These are phyloP conservation scores for Fonticula alba DNA, from an alignment of 78 protist genomes.

Conservation along the genomic window DNA sequence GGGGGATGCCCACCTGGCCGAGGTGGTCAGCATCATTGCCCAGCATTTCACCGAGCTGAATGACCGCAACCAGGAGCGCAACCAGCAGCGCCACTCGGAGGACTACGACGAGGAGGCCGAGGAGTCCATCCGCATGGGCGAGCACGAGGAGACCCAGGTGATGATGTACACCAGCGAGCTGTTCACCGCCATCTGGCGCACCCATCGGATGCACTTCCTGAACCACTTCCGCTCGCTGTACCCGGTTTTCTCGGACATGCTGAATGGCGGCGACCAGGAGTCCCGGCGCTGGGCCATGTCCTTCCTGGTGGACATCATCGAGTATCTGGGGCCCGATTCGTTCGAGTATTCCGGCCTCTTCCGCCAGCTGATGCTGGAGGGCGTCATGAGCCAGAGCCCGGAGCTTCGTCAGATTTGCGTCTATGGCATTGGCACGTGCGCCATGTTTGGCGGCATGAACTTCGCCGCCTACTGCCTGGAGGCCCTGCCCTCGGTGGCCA, in stretches of 20 bases:
- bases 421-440: conserved; percentile 45
- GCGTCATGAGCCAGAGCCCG: not conserved
- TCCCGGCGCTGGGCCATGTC: conserved; percentile 39
- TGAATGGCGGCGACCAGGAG: not conserved
- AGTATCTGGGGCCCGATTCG: conserved; percentile 22
- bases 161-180: not conserved
- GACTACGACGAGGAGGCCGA: conserved; percentile 5
- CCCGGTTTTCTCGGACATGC: not conserved
- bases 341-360: conserved; percentile 15
- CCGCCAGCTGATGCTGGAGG: not conserved
- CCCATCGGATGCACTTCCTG: not conserved
- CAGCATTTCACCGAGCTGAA: not conserved
- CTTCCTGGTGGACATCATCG: conserved; percentile 47
- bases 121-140: not conserved
- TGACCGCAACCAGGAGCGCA: not conserved
- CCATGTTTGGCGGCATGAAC: conserved; percentile 27
- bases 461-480: too few species aligned
- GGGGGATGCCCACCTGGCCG: not conserved
- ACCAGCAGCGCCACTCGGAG: not conserved
- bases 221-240: not conserved
- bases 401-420: conserved; percentile 39
- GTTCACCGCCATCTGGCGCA: not conserved
- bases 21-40: not conserved
- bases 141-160: not conserved
- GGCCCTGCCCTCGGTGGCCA: too few species aligned